Evolutionary conservation across 768 basidiomycete species (phyloP).

Genomic region (Boletellus sp.): DNA sequence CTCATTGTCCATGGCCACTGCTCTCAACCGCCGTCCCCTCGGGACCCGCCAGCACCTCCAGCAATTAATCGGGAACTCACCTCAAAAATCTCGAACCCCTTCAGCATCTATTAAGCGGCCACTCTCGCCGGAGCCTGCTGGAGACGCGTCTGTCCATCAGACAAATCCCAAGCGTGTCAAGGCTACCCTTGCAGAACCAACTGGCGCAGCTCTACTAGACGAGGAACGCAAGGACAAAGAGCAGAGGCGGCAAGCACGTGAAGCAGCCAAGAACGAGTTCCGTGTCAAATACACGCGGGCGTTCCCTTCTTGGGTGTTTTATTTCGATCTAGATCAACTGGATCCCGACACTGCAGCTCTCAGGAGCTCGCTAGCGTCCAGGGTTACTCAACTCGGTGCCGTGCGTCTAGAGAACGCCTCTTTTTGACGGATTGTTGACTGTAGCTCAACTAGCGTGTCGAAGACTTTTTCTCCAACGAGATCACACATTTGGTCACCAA

Average conservation of each 20-base stretch:
- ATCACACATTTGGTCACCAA: constrained; percentile 88
- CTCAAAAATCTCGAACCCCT: constrained; percentile 33
- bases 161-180: constrained; percentile 44
- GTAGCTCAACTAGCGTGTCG: constrained; percentile 56
- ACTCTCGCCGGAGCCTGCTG: constrained; percentile 47
- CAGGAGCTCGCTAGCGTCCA: constrained; percentile 44
- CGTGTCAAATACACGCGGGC: constrained; percentile 78
- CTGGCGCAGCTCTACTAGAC: constrained; percentile 26
- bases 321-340: constrained; percentile 67
- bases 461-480: constrained; percentile 82
- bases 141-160: constrained; percentile 27
- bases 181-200: constrained; percentile 26
- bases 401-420: constrained; percentile 47
- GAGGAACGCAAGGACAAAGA: constrained; percentile 44
- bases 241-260: constrained; percentile 47
- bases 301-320: constrained; percentile 82
- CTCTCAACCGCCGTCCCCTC: constrained; percentile 46
- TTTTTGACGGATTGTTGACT: constrained; percentile 2
- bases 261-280: constrained; percentile 66
- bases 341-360: constrained; percentile 35
- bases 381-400: constrained; percentile 67
- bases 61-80: constrained; percentile 32
- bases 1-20: constrained; percentile 38
- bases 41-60: constrained; percentile 40
- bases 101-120: constrained; percentile 42